Evolutionary conservation across 2,329 filamentous ascomycete genomes (phyloP).

Genomic region (Colletotrichum sp.): DNA sequence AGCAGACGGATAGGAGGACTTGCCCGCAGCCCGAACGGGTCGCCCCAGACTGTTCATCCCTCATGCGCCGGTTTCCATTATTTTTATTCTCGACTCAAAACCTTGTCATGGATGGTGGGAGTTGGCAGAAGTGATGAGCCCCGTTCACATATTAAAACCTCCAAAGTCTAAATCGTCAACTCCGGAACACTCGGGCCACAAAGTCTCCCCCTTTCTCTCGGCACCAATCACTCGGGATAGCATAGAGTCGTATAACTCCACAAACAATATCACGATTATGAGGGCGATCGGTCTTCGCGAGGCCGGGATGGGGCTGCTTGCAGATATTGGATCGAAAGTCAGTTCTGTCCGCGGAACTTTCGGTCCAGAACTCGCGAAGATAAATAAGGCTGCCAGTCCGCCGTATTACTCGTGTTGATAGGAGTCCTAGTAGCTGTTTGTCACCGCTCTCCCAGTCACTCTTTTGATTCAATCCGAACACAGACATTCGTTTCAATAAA

Average conservation of each 20-base stretch:
- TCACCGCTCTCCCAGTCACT: not conserved
- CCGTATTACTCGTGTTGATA: fast-evolving
- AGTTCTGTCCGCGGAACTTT: not conserved
- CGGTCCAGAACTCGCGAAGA: not conserved
- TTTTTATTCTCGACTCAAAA: not conserved
- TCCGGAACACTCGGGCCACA: slow-evolving; percentile 2
- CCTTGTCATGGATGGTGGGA: slow-evolving; percentile 4
- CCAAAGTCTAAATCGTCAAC: slow-evolving; percentile 4
- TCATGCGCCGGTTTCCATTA: not conserved
- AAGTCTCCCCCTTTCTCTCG: not conserved
- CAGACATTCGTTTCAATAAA: not conserved
- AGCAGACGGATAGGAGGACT: not conserved
- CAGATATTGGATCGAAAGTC: not conserved
- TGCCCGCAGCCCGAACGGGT: not conserved
- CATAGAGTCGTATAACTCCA: not conserved
- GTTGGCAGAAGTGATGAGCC: not conserved
- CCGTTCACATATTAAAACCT: not conserved
- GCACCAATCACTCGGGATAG: not conserved
- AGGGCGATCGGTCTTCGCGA: not conserved
- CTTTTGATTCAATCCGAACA: not conserved
- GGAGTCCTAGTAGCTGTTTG: not conserved
- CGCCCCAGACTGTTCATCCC: not conserved
- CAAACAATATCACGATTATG: not conserved
- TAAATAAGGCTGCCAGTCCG: not conserved
- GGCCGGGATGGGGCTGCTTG: not conserved